phyloP scores from a whole-genome alignment of 495 filamentous ascomycete species.

The Podospora appendiculata region DNA sequence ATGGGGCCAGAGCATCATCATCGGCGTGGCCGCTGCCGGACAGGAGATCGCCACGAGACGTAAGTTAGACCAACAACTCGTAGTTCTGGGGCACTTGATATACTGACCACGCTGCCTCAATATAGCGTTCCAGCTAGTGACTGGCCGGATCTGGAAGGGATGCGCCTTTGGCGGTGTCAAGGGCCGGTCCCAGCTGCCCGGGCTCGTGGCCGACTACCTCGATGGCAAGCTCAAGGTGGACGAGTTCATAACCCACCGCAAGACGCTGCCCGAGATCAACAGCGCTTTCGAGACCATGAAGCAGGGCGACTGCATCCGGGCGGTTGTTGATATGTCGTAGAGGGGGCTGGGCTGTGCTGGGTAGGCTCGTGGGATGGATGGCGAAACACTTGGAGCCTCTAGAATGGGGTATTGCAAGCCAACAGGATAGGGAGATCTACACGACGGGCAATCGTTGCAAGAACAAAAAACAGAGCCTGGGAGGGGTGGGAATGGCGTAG shows the following conservation, averaged over 20 bases:
- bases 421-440: too few species aligned
- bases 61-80: slow-evolving; percentile 48
- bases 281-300: slow-evolving; percentile 90
- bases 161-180: slow-evolving; percentile 98
- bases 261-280: slow-evolving; percentile 75
- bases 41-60: slow-evolving; percentile 95
- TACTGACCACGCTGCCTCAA: slow-evolving; percentile 14
- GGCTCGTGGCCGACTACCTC: slow-evolving; percentile 85
- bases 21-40: slow-evolving; percentile 93
- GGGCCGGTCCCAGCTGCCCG: slow-evolving; percentile 85
- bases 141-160: slow-evolving; percentile 94
- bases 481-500: too few species aligned
- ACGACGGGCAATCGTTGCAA: too few species aligned
- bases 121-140: slow-evolving; percentile 95
- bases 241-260: slow-evolving; percentile 97
- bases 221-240: slow-evolving; percentile 90
- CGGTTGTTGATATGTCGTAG: slow-evolving; percentile 57
- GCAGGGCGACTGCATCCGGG: slow-evolving; percentile 89
- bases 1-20: slow-evolving; percentile 97
- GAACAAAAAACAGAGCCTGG: too few species aligned
- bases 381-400: too few species aligned
- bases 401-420: too few species aligned
- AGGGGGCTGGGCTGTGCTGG: background rate
- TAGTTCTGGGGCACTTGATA: background rate
- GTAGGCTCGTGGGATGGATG: too few species aligned